phyloP scores from a whole-genome alignment of 306 rosid genomes.

The Quercus wislizeni region DNA sequence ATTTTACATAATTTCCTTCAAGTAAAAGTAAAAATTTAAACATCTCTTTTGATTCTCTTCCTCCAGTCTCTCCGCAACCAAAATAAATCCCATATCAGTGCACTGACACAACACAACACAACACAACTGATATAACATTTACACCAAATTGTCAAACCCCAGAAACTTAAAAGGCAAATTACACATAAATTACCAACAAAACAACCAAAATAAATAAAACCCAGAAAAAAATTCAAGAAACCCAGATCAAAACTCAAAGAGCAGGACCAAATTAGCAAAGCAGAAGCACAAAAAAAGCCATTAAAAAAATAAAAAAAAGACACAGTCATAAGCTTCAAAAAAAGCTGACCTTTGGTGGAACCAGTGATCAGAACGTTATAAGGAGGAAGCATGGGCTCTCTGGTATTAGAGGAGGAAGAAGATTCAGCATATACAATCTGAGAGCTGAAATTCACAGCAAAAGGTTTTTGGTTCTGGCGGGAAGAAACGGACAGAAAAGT shows the following conservation, averaged over 20 bases:
- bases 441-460: slow-evolving; percentile 12
- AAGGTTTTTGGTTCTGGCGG: slow-evolving; percentile 24
- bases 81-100: background rate
- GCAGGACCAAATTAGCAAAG: background rate
- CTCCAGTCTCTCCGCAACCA: background rate
- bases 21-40: background rate
- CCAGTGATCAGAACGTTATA: slow-evolving; percentile 89
- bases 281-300: background rate
- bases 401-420: slow-evolving; percentile 15
- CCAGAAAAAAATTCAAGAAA: background rate
- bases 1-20: background rate
- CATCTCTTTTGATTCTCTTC: background rate
- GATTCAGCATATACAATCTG: slow-evolving; percentile 8
- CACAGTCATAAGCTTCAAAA: background rate
- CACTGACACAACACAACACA: background rate
- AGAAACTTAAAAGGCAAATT: background rate
- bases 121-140: background rate
- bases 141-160: background rate
- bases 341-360: slow-evolving; percentile 69
- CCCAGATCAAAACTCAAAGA: background rate
- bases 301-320: background rate
- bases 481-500: slow-evolving; percentile 23
- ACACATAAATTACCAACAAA: background rate
- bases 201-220: background rate
- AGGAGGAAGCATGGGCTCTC: slow-evolving; percentile 68